Evolutionary conservation across 352 stramenopile genomes (phyloP), one percentile per base, ranked within the genome.

Genomic region (Phytopythium montanum): DNA sequence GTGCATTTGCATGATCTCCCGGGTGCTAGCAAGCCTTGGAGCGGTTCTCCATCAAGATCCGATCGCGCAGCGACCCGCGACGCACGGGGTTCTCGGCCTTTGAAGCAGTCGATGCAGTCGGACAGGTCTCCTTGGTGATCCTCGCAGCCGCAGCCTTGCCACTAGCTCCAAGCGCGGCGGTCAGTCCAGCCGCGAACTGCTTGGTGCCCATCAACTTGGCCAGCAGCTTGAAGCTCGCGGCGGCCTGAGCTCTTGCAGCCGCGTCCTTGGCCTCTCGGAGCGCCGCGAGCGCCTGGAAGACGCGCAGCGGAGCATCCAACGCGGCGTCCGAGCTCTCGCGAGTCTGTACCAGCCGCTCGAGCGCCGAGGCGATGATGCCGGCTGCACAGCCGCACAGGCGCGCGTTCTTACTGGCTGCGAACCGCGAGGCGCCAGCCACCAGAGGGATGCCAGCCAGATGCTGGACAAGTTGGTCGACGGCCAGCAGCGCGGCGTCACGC

Each of bases 381-480:
- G 80, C 79, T 16, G 80, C 80, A 10, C 69, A 64, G 6, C 66
- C 75, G 19, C 79, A 82, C 16, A 92, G 34, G 16, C 87, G 86
- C 33, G 56, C 65, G 56, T 77, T 90, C 65, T 90, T 90, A 65
- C 63, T 90, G 46, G 53, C 59, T 1, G 81, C 79, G 52, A 84
- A 89, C 14, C 54, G 49, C 2, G 80, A 61, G 23, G 59, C 67
- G 6, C 64, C 65, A 4, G 49, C 65, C 54, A 90, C 62, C 29
- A 90, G 73, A 23, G 66, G 62, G 12, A 68, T 59, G 0, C 72
- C 77, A 16, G 79, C 71, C 10, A 87, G 60, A 31, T 79, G 72
- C 5, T 38, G 23, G 19, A 74, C 67, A 14, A 89, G 60, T 14
- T 85, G 64, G 25, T 76, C 46, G 2, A 80, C 54, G 38, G 77